These are phyloP conservation scores for Dactylis glomerata DNA, from an alignment of 176 grass and related monocot species.

Conservation along the genomic window DNA sequence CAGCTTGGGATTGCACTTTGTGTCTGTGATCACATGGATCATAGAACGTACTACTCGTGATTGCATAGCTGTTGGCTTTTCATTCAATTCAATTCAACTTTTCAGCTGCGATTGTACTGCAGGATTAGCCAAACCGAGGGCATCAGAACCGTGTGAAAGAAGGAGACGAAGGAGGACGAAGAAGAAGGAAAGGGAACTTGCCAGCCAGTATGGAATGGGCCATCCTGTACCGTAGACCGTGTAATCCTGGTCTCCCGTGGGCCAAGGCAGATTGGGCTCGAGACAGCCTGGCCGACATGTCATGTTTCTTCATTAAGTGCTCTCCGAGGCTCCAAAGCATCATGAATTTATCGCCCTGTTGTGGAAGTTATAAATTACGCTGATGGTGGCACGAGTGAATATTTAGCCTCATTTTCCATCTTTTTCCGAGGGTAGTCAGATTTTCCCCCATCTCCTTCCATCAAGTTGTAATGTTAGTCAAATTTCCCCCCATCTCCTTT, in stretches of 20 bases:
- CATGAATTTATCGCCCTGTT: not conserved
- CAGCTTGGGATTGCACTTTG: not conserved
- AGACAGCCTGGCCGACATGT: slow-evolving; percentile 31
- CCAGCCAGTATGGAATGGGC: not conserved
- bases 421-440: too few species aligned
- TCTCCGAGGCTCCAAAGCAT: not conserved
- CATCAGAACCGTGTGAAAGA: not conserved
- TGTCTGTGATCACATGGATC: not conserved
- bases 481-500: too few species aligned
- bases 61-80: not conserved
- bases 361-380: not conserved
- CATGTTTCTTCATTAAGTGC: slow-evolving; percentile 38
- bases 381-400: not conserved
- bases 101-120: not conserved
- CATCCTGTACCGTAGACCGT: not conserved
- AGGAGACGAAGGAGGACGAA: too few species aligned
- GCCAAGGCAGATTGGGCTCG: slow-evolving; percentile 6
- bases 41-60: not conserved
- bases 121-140: not conserved
- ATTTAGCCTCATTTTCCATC: not conserved
- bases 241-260: not conserved
- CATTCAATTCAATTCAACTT: not conserved
- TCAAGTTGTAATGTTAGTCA: not conserved
- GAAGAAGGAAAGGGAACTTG: not conserved
- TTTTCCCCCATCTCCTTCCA: not conserved